phyloP scores from a whole-genome alignment of 768 basidiomycete genomes.

The Tricholomella constricta region DNA sequence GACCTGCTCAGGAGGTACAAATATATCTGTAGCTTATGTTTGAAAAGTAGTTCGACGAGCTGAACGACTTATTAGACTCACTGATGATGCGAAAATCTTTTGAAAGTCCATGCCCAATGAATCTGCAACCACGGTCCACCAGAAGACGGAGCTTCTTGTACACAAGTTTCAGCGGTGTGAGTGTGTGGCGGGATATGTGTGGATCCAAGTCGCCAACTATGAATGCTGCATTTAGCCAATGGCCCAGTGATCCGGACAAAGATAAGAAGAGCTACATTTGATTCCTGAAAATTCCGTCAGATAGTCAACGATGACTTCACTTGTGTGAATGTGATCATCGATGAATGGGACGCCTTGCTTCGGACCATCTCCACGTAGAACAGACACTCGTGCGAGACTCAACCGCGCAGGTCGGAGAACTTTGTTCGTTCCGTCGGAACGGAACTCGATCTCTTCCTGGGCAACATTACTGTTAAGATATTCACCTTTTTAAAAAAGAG shows the following conservation, averaged over 20 bases:
- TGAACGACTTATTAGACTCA: slow-evolving; percentile 39
- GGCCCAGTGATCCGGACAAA: background rate
- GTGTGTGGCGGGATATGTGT: slow-evolving; percentile 75
- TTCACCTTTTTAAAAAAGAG: background rate
- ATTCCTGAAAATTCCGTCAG: slow-evolving; percentile 97
- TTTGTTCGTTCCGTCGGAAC: slow-evolving; percentile 93
- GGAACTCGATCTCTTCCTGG: slow-evolving; percentile 92
- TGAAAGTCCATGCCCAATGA: slow-evolving; percentile 94
- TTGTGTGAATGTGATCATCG: slow-evolving; percentile 97
- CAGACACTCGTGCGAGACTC: slow-evolving; percentile 93
- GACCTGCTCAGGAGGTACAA: slow-evolving; percentile 93
- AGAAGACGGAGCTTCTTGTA: slow-evolving; percentile 95
- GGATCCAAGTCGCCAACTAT: slow-evolving; percentile 93
- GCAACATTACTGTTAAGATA: slow-evolving; percentile 5
- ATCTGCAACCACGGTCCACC: slow-evolving; percentile 94
- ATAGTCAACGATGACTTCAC: slow-evolving; percentile 94
- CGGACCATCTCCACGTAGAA: slow-evolving; percentile 81
- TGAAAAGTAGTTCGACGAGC: slow-evolving; percentile 1
- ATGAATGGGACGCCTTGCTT: slow-evolving; percentile 90
- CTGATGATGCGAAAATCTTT: slow-evolving; percentile 99
- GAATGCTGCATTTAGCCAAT: slow-evolving; percentile 10
- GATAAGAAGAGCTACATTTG: slow-evolving; percentile 59
- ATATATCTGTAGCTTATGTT: slow-evolving; percentile 68
- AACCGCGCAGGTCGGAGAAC: slow-evolving; percentile 89
- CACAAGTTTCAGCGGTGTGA: slow-evolving; percentile 95